A percentile compares a stretch with the other conserved stretches of the same genome.
Evolutionary conservation across 768 basidiomycete genomes (phyloP).

Genomic region (Sarcomyxa edulis): DNA sequence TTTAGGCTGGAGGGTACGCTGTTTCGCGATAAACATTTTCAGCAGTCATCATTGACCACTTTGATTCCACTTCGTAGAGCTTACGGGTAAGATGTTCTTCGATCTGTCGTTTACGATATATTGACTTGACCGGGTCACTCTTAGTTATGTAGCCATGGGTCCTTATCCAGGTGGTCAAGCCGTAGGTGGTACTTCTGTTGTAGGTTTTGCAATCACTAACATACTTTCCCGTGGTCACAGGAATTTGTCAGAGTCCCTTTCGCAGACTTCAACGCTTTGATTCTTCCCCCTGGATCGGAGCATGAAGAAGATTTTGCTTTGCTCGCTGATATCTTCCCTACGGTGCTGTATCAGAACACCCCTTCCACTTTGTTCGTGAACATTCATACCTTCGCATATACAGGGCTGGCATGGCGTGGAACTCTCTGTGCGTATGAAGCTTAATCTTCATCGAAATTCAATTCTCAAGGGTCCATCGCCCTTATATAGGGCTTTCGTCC

Average conservation of each 20-base stretch:
- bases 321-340: slow-evolving; percentile 53
- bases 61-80: slow-evolving; percentile 25
- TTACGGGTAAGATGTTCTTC: slow-evolving; percentile 30
- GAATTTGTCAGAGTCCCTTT: slow-evolving; percentile 54
- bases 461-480: neutral
- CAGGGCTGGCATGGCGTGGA: slow-evolving; percentile 51
- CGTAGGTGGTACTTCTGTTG: too few species aligned
- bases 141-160: slow-evolving; percentile 52
- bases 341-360: slow-evolving; percentile 30
- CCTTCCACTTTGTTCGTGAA: neutral
- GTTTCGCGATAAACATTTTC: neutral
- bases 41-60: neutral
- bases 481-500: slow-evolving; percentile 36
- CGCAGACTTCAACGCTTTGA: slow-evolving; percentile 51
- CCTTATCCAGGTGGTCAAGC: slow-evolving; percentile 52
- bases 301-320: slow-evolving; percentile 52
- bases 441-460: neutral
- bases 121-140: neutral
- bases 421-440: slow-evolving; percentile 30
- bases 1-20: slow-evolving; percentile 43
- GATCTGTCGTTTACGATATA: neutral
- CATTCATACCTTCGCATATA: too few species aligned
- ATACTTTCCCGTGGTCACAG: slow-evolving; percentile 15
- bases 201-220: neutral
- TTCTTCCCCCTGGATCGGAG: slow-evolving; percentile 46